phyloP scores from a whole-genome alignment of 257 asterid genomes.

The Primulina tabacum region DNA sequence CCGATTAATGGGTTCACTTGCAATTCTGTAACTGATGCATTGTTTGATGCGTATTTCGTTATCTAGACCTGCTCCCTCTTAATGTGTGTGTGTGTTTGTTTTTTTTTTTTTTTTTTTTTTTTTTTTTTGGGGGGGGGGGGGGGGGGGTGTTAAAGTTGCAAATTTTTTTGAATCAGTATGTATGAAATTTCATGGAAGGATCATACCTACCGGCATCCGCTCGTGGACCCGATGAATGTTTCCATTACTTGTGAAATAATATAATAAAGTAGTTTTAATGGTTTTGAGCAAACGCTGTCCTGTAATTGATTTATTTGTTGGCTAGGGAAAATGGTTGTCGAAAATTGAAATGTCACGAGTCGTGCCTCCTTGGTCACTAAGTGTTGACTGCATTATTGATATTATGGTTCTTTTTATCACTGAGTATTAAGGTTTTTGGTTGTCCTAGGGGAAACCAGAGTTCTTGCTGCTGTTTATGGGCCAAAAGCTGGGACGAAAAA shows the following conservation, averaged over 20 bases:
- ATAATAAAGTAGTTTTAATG: background rate
- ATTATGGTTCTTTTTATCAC: slow-evolving; percentile 3
- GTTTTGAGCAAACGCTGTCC: background rate
- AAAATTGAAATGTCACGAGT: background rate
- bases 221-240: too few species aligned
- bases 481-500: slow-evolving; percentile 93
- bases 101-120: too few species aligned
- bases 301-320: background rate
- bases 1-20: background rate
- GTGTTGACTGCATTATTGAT: background rate
- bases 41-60: background rate
- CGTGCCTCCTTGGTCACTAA: background rate
- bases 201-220: too few species aligned
- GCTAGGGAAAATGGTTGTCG: background rate
- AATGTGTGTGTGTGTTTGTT: too few species aligned
- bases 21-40: background rate
- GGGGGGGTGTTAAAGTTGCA: too few species aligned
- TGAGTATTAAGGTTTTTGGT: background rate
- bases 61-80: background rate
- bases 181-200: too few species aligned
- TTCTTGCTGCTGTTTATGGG: slow-evolving; percentile 92
- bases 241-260: too few species aligned
- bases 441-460: slow-evolving; percentile 87
- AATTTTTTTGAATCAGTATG: too few species aligned
- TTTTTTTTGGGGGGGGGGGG: too few species aligned